These are phyloP conservation scores for Erodium maritimum DNA, from an alignment of 345 rosid species.

Conservation along the genomic window DNA sequence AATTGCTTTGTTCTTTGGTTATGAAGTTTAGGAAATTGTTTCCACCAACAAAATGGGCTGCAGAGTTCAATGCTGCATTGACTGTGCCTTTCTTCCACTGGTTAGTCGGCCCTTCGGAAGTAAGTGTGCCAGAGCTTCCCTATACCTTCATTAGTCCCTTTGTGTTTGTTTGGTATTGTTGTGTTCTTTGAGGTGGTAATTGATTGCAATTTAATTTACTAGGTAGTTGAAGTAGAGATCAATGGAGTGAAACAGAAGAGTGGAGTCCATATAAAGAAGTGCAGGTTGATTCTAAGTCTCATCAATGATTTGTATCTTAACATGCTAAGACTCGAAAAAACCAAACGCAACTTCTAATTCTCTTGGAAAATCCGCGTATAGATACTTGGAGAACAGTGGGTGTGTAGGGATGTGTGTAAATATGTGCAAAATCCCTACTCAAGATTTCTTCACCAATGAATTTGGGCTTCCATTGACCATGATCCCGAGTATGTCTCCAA, in stretches of 20 bases:
- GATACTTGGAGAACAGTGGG: constrained; percentile 96
- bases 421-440: constrained; percentile 95
- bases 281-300: constrained; percentile 31
- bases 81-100: constrained; percentile 93
- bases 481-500: constrained; percentile 54
- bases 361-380: constrained; percentile 17
- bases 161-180: background rate
- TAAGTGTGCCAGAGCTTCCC: constrained; percentile 7
- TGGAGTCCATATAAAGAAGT: constrained; percentile 75
- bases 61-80: constrained; percentile 85
- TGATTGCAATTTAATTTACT: background rate
- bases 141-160: background rate
- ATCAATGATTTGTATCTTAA: no score
- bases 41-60: constrained; percentile 94
- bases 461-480: constrained; percentile 93
- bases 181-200: background rate
- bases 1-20: background rate
- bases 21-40: constrained; percentile 72
- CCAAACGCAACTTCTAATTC: background rate
- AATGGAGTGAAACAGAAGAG: constrained; percentile 83
- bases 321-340: no score
- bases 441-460: constrained; percentile 96
- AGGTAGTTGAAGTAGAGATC: constrained; percentile 81
- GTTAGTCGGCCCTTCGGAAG: constrained; percentile 96
- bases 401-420: constrained; percentile 97